Base-by-base conservation (phyloP, 192 early-diverging fungal genomes). In the Chytriomyces hyalinus region DNA sequence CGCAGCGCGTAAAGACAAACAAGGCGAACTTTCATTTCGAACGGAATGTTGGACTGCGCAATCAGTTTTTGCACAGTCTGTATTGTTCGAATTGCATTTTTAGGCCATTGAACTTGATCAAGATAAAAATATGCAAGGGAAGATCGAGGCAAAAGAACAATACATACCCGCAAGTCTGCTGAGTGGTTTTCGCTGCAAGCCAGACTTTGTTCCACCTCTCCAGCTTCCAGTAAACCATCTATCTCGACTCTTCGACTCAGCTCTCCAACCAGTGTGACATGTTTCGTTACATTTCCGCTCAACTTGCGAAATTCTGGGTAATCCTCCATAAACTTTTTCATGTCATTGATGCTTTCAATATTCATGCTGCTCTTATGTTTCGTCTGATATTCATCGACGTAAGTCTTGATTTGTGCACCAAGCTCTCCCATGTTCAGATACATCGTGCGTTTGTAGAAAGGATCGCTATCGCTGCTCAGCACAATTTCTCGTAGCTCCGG, bases 321-420 rank as follows among this genome's bases (percentile, higher is more conserved):
- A 57, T 96, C 94, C 81, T 99, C 96, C 9, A 99, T 95, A 90
- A 99, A 99, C 61, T 92, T 88, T 80, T 99, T 99, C 97, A 99
- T 99, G 76, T 99, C 97, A 7, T 92, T 82, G 70, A 99, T 98
- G 20, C 94, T 95, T 68, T 99, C 95, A 71, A 99, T 94, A 70
- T 94, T 91, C 82, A 92, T 92, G 63, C 92, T 92, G 6, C 92
- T 94, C 79, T 96, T 90, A 17, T 97, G 95, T 80, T 96, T 95
- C 46, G 85, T 74, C 82, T 99, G 97, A 81, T 95, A 99, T 72
- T 96, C 92, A 72, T 95, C 94, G 49, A 98, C 95, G 80, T 97
- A 97, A 26, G 87, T 83, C 70, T 97, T 98, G 84, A 99, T 97
- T 44, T 94, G 94, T 6, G 87, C 91, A 3, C 97, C 96, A 44